Evolutionary conservation across 805 yeast species (phyloP).

Genomic region (Osmozyma mogii): DNA sequence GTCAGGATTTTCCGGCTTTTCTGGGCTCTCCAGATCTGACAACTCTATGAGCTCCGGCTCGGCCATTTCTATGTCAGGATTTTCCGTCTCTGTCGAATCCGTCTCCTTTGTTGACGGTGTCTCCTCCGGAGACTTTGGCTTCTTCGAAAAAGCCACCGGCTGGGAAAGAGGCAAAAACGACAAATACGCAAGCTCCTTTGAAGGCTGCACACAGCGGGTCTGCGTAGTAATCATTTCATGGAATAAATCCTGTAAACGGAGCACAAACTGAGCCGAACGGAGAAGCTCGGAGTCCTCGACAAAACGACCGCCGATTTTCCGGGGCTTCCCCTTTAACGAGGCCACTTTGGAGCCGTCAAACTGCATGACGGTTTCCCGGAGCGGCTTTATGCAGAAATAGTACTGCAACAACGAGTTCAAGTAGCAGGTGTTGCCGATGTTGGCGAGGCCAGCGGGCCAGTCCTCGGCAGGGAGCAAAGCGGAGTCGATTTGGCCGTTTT

Average conservation of each 20-base stretch:
- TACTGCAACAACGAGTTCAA: slow-evolving; percentile 85
- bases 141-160: slow-evolving; percentile 48
- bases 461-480: slow-evolving; percentile 49
- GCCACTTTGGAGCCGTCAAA: slow-evolving; percentile 35
- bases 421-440: slow-evolving; percentile 88
- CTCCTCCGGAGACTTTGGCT: slow-evolving; percentile 1
- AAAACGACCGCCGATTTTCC: slow-evolving; percentile 82
- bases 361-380: slow-evolving; percentile 55
- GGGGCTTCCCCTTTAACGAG: slow-evolving; percentile 9
- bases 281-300: slow-evolving; percentile 74
- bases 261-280: slow-evolving; percentile 76
- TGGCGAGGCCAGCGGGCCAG: slow-evolving; percentile 89
- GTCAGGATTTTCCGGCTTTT: slow-evolving; percentile 1
- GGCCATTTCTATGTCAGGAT: neutral
- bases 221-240: slow-evolving; percentile 57
- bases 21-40: slow-evolving; percentile 1
- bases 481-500: slow-evolving; percentile 56
- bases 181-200: slow-evolving; percentile 75
- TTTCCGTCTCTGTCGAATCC: neutral
- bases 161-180: slow-evolving; percentile 72
- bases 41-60: slow-evolving; percentile 3
- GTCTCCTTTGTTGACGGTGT: too few species aligned
- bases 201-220: slow-evolving; percentile 67
- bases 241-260: slow-evolving; percentile 64
- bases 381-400: slow-evolving; percentile 78